Evolutionary conservation across 768 basidiomycete species (phyloP), one percentile per base, ranked within the genome.

Genomic region (Leccinum variicolor): DNA sequence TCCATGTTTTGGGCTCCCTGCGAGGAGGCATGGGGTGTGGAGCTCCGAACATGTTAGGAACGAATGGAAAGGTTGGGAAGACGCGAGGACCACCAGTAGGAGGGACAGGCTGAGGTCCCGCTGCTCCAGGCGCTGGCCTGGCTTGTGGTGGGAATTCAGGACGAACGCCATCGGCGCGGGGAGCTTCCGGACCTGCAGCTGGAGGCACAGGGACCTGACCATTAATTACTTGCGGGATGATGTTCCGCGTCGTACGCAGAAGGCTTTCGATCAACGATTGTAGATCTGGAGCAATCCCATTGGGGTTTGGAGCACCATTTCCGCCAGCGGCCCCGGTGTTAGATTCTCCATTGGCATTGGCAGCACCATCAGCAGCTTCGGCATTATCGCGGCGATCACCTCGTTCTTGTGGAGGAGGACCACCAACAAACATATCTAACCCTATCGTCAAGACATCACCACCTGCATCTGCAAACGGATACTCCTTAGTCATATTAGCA

Each of bases 1-100:
- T 71, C 89, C 89, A 91, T 26, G 71, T 59, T 53, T 75, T 79
- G 52, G 76, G 68, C 64, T 79, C 79, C 33, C 66, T 66, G 3
- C 65, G 71, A 2, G 69, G 67, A 19, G 65, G 57, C 67, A 69
- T 61, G 41, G 67, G 62, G 7, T 63, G 61, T 1, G 56, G 58
- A n/a, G 67, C 62, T 36, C 64, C 55, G 55, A 65, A 66, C 63
- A 64, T 66, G 55, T 60, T 62, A 26, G 71, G 55, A 53, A 36
- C 58, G 23, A 66, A 9, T 4, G 55, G 66, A 25, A 64, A 53
- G 3, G 50, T 6, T 0, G 69, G 68, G 26, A 64, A 11, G 6
- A 23, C 15, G 6, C 69, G 67, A 46, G 64, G 55, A 19, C 54
- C 62, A 9, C 55, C 64, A 7, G 41, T 0, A 25, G 50, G 56